Percentiles rank a stretch among this genome's conserved stretches.
phyloP scores from a whole-genome alignment of 345 rosid genomes.

The Geranium brycei region DNA sequence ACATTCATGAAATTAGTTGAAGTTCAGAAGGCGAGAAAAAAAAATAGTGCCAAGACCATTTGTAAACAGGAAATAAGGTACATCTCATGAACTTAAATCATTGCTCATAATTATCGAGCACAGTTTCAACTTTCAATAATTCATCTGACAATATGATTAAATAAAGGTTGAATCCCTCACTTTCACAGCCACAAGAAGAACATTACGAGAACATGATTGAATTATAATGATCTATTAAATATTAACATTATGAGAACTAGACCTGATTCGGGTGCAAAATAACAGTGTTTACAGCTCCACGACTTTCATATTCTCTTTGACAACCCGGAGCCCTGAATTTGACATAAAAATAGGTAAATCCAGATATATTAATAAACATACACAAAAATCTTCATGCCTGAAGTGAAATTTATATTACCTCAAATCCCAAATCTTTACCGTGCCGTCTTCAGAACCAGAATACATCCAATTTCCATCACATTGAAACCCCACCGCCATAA shows the following conservation, averaged over 20 bases:
- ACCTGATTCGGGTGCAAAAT: constrained; percentile 98
- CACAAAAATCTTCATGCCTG: background rate
- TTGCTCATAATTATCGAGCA: too few species aligned
- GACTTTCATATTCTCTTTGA: constrained; percentile 96
- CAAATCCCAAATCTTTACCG: constrained; percentile 93
- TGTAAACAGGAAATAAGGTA: too few species aligned
- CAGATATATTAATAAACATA: background rate
- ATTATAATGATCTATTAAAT: too few species aligned
- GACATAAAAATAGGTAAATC: constrained; percentile 9
- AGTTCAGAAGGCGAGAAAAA: too few species aligned
- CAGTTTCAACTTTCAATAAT: too few species aligned
- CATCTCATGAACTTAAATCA: too few species aligned
- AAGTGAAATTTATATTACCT: constrained; percentile 26
- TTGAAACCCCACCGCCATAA: constrained; percentile 95
- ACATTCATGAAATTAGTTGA: too few species aligned
- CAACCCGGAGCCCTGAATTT: constrained; percentile 81
- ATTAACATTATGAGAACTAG: background rate
- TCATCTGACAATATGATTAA: too few species aligned
- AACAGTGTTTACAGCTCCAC: constrained; percentile 86
- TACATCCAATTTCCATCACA: constrained; percentile 99
- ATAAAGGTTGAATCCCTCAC: too few species aligned
- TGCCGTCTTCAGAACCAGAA: constrained; percentile 99
- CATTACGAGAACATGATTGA: too few species aligned
- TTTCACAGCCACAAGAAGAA: too few species aligned
- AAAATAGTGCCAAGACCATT: too few species aligned